Base-by-base conservation (phyloP, 2,329 filamentous ascomycete genomes). In the Penicillium brasilianum region DNA sequence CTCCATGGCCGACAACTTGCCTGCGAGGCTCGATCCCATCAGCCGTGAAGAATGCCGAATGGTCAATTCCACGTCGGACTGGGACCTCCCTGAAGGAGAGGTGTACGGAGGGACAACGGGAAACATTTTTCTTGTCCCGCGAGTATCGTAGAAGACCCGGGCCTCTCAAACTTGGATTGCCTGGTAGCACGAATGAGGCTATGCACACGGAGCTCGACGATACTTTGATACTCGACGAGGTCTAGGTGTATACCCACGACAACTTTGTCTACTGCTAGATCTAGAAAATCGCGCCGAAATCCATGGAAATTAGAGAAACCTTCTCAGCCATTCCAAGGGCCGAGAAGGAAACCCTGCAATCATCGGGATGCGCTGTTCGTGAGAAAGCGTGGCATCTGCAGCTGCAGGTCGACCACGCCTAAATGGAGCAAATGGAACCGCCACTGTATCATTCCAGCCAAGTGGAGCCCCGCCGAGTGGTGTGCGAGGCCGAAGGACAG, bases 351-450 rank as follows among this genome's bases (percentile, higher is more conserved):
- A 8, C 48, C 30, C 48, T 34, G 30, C 9, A 34, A 50, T 14
- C 48, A 34, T 28, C 34, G 34, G 34, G 55, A 66, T 73, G 70
- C 65, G 72, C 66, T 74, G 70, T 71, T 70, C 65, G 46, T 65
- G 48, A 70, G 25, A 20, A 66, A 70, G 72, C 74, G 69, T 76
- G 72, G 71, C 70, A 71, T 66, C 71, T 75, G 72, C 72, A 71
- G 66, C 71, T 76, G 72, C 72, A 71, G 66, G 67, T 34, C 44
- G 22, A 30, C 53, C 54, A 64, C 41, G 51, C 60, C 61, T 30
- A 48, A 48, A 48, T 48, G 16, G 22, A 48, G 44, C 14, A 61
- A n/a, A 58, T 60, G 43, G 55, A 59, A 30, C 50, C 51, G 59
- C 58, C 59, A 63, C 57, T 57, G 58, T 61, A 61, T 64, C 60